phyloP scores from a whole-genome alignment of 2,329 filamentous ascomycete species.

The Annulohypoxylon truncatum region DNA sequence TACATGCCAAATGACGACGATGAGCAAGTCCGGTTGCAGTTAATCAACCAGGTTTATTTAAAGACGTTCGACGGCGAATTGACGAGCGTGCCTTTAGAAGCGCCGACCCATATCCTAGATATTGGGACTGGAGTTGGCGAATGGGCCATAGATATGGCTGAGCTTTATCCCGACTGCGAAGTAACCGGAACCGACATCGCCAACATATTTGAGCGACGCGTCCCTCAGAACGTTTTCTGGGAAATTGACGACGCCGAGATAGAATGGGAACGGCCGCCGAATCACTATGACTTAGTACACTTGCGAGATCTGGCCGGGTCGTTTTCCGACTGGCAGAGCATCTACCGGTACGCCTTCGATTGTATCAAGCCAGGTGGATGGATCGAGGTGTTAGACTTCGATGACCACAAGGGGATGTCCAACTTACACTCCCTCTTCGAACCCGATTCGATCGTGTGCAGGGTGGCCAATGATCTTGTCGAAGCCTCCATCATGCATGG shows the following conservation, averaged over 20 bases:
- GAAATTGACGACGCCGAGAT: constrained; percentile 69
- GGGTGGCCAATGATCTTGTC: constrained; percentile 55
- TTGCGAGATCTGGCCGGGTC: constrained; percentile 67
- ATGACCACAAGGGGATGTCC: constrained; percentile 56
- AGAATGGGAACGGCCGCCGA: constrained; percentile 65
- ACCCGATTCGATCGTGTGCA: constrained; percentile 58
- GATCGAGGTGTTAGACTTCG: constrained; percentile 67
- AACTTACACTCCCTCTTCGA: constrained; percentile 57
- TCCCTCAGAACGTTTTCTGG: constrained; percentile 69
- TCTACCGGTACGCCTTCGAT: constrained; percentile 64
- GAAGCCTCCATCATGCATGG: constrained; percentile 60
- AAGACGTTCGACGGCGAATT: constrained; percentile 60
- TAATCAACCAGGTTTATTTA: constrained; percentile 72
- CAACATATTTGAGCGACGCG: constrained; percentile 66
- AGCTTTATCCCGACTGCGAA: constrained; percentile 64
- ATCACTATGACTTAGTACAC: constrained; percentile 68
- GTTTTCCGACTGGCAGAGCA: constrained; percentile 66
- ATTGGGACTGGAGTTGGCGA: constrained; percentile 69
- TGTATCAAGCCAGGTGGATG: constrained; percentile 68
- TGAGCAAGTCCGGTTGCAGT: constrained; percentile 71
- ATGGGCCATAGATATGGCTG: constrained; percentile 65
- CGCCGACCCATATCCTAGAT: constrained; percentile 63
- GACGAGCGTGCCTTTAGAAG: constrained; percentile 57
- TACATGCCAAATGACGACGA: constrained; percentile 75
- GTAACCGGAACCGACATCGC: constrained; percentile 70